Percentiles rank a stretch among this genome's conserved stretches.
phyloP scores from a whole-genome alignment of 140 eudicot genomes.

The Flaveria floridana region DNA sequence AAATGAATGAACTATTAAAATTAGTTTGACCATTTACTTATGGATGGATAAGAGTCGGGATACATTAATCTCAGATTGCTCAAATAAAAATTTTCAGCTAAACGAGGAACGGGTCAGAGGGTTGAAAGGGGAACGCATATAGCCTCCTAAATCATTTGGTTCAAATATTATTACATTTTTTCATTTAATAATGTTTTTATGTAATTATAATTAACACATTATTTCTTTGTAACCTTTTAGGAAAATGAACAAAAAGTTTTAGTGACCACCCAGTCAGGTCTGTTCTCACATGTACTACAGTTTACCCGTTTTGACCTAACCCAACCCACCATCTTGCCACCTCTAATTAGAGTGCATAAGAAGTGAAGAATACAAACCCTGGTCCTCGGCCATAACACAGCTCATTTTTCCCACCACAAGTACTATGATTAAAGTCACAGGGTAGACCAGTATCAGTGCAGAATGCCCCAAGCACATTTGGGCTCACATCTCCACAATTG shows the following conservation, averaged over 20 bases:
- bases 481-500: slow-evolving; percentile 97
- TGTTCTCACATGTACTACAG: neutral
- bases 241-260: neutral
- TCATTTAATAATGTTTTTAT: neutral
- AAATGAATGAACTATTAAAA: neutral
- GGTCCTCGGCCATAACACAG: slow-evolving; percentile 95
- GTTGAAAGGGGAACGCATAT: neutral
- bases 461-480: slow-evolving; percentile 94
- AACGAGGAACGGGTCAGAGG: neutral
- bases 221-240: neutral
- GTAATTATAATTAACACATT: neutral
- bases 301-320: neutral
- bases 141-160: neutral
- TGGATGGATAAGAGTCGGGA: neutral
- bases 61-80: neutral
- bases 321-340: neutral
- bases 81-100: neutral
- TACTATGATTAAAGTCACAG: slow-evolving; percentile 91
- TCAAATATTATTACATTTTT: neutral
- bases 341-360: slow-evolving; percentile 14
- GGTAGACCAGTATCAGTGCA: slow-evolving; percentile 90
- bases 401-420: slow-evolving; percentile 94
- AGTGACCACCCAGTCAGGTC: neutral
- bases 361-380: slow-evolving; percentile 48
- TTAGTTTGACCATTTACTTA: slow-evolving; percentile 8